phyloP scores from a whole-genome alignment of 2,329 filamentous ascomycete genomes.

The Calonectria montana region DNA sequence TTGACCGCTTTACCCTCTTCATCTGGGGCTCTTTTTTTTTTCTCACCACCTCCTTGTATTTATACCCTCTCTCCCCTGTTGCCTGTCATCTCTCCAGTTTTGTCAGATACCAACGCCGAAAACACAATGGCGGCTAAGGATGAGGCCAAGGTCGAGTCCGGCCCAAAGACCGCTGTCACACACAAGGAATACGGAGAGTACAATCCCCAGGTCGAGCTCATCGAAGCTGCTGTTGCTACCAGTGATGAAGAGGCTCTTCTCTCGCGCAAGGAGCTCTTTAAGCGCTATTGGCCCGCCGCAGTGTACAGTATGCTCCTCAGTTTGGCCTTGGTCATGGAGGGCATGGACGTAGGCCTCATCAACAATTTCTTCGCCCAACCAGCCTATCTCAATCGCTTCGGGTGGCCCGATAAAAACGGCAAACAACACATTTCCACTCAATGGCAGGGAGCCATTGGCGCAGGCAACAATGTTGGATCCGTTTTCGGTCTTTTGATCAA shows the following conservation, averaged over 20 bases:
- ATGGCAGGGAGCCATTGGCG: slow-evolving; percentile 62
- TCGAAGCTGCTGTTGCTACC: slow-evolving; percentile 47
- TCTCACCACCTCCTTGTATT: not conserved
- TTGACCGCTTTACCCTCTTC: not conserved
- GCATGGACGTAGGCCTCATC: slow-evolving; percentile 55
- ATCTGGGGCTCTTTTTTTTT: not conserved
- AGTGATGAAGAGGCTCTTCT: slow-evolving; percentile 44
- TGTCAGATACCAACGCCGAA: not conserved
- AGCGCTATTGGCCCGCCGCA: slow-evolving; percentile 44
- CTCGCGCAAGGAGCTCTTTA: slow-evolving; percentile 47
- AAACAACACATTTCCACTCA: slow-evolving; percentile 54
- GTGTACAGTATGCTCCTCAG: slow-evolving; percentile 46
- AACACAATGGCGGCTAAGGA: slow-evolving; percentile 27
- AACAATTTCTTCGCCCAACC: slow-evolving; percentile 56
- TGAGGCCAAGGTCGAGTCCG: slow-evolving; percentile 28
- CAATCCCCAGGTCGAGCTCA: slow-evolving; percentile 43
- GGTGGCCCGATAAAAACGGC: slow-evolving; percentile 47
- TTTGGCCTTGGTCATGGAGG: slow-evolving; percentile 52
- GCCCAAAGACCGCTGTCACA: slow-evolving; percentile 22
- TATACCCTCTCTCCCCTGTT: not conserved
- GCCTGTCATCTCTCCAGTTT: not conserved
- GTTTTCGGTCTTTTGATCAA: slow-evolving; percentile 62
- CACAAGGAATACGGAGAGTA: slow-evolving; percentile 42
- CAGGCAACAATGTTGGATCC: slow-evolving; percentile 59
- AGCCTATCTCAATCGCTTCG: slow-evolving; percentile 56